Conservation (phyloP, 2,329 filamentous ascomycete genomes). For the Apiospora sp. region DNA sequence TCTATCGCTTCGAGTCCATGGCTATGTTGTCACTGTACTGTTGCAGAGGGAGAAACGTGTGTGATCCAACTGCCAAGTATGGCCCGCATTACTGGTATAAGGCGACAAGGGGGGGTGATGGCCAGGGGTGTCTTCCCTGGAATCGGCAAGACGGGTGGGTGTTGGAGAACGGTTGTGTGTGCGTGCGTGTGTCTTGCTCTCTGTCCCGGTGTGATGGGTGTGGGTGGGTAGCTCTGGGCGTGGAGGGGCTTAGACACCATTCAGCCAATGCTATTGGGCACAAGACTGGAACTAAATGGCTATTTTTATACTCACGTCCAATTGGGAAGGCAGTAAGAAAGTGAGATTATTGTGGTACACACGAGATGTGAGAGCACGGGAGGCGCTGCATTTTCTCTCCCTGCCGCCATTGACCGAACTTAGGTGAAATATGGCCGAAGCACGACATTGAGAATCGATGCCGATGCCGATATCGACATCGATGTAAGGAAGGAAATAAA, state of each 20-base stretch:
- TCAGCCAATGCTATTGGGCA: conserved; percentile 3
- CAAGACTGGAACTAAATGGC: not conserved
- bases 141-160: not conserved
- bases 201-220: conserved; percentile 14
- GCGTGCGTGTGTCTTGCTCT: conserved; percentile 1
- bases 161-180: conserved; percentile 21
- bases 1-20: conserved; percentile 18
- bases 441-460: not conserved
- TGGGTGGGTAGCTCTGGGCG: conserved; percentile 14
- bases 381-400: not conserved
- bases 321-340: conserved; percentile 18
- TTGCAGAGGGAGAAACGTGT: not conserved
- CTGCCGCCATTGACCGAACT: not conserved
- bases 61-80: conserved; percentile 14
- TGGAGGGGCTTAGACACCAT: conserved; percentile 18
- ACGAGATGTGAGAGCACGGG: not conserved
- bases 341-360: conserved; percentile 17
- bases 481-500: not conserved
- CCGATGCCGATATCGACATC: not conserved
- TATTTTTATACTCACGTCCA: conserved; percentile 7
- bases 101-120: conserved; percentile 3
- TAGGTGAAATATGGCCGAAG: not conserved
- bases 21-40: not conserved
- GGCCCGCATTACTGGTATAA: conserved; percentile 11
- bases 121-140: not conserved